These are phyloP conservation scores for Mallotus nudiflorus DNA, from an alignment of 345 rosid species.

Conservation along the genomic window DNA sequence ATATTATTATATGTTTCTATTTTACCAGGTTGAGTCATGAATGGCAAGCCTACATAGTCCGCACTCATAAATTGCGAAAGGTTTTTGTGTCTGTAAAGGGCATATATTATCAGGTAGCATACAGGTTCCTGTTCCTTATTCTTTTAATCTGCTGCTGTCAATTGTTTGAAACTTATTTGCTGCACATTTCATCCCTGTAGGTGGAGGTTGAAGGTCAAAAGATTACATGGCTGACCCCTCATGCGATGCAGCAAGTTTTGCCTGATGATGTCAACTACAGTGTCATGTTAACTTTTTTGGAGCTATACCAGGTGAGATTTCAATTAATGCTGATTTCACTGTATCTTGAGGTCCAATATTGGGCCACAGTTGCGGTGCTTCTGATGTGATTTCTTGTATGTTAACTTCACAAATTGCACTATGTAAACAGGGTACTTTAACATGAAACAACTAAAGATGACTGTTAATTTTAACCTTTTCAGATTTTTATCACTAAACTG, in stretches of 20 bases:
- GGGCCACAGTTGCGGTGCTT: neutral
- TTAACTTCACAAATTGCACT: neutral
- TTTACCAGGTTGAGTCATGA: constrained; percentile 78
- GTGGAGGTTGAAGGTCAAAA: constrained; percentile 96
- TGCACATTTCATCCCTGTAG: constrained; percentile 41
- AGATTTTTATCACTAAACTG: neutral
- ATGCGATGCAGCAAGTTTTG: constrained; percentile 87
- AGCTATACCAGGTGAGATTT: constrained; percentile 78
- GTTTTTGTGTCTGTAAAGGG: constrained; percentile 94
- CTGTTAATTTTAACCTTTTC: neutral
- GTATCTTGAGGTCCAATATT: neutral
- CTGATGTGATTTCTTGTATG: neutral
- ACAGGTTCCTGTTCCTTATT: neutral
- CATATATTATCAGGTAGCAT: constrained; percentile 82
- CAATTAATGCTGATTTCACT: neutral
- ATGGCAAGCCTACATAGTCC: constrained; percentile 92
- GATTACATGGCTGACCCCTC: constrained; percentile 95
- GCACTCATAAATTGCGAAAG: constrained; percentile 74
- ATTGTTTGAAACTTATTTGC: constrained; percentile 6
- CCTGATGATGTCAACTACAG: constrained; percentile 85
- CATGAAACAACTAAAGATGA: neutral
- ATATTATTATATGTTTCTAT: constrained; percentile 2
- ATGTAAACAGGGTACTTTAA: neutral
- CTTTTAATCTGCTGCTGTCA: neutral
- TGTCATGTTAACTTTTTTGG: constrained; percentile 84